Conservation (phyloP, 768 basidiomycete species). For the Lactifluus subvellereus region DNA sequence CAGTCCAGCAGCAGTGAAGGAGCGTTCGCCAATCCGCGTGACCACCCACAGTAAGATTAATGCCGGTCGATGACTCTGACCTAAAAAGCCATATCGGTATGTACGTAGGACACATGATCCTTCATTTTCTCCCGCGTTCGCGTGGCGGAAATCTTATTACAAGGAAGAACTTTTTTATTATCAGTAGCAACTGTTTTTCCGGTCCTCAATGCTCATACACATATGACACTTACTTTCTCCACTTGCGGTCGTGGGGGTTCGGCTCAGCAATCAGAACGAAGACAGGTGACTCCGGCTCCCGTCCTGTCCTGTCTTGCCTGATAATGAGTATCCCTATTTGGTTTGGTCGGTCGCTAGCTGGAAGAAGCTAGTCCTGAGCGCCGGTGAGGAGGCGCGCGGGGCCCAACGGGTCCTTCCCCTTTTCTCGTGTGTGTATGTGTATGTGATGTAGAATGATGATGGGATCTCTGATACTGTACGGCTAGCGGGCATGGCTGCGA, state of each 20-base stretch:
- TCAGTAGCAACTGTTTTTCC: not conserved
- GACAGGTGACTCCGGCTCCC: not conserved
- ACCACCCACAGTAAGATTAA: not conserved
- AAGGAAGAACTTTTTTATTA: not conserved
- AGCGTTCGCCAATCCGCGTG: not conserved
- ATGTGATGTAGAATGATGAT: not conserved
- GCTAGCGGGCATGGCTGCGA: not conserved
- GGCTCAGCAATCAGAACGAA: not conserved
- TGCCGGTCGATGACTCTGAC: not conserved
- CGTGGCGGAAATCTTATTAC: not conserved
- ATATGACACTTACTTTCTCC: not conserved
- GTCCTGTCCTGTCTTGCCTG: not conserved
- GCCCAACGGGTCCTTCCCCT: not conserved
- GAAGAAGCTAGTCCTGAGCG: constrained; percentile 1
- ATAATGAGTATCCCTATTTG: not conserved
- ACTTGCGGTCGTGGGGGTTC: not conserved
- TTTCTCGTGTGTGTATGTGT: not conserved
- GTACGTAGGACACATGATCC: not conserved
- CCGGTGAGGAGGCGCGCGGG: not conserved
- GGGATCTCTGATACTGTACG: not conserved
- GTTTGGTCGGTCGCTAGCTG: constrained; percentile 1
- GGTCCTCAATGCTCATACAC: not conserved
- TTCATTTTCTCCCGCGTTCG: not conserved
- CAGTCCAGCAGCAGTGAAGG: not conserved
- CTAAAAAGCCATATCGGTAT: not conserved